Evolutionary conservation across 2,329 filamentous ascomycete genomes (phyloP).

Genomic region (Sporothrix pseudoabietina): DNA sequence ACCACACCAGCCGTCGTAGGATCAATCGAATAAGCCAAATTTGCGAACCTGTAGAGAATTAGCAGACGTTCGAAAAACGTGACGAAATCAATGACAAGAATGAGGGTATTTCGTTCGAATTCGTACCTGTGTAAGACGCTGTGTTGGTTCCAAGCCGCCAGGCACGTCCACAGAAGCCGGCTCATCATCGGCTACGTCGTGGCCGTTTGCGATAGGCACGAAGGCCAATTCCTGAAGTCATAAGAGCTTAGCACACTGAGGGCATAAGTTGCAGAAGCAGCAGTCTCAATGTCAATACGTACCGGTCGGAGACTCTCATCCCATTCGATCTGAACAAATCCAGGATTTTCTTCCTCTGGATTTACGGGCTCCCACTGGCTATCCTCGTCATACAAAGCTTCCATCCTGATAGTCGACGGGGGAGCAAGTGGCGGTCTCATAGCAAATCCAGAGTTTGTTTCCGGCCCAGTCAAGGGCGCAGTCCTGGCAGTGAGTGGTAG

Average conservation of each 20-base stretch:
- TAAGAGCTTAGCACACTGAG: neutral
- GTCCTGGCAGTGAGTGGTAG: neutral
- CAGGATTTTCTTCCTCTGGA: slow-evolving; percentile 61
- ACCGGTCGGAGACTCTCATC: slow-evolving; percentile 68
- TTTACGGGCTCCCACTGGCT: slow-evolving; percentile 71
- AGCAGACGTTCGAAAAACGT: slow-evolving; percentile 38
- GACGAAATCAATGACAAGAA: no score
- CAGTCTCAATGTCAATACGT: slow-evolving; percentile 30
- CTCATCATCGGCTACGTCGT: slow-evolving; percentile 37
- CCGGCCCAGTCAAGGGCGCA: slow-evolving; percentile 40
- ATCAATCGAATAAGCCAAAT: slow-evolving; percentile 41
- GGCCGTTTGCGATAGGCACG: slow-evolving; percentile 48
- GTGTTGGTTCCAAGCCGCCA: slow-evolving; percentile 66
- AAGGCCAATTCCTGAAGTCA: slow-evolving; percentile 34
- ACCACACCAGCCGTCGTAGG: no score
- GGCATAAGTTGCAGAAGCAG: no score
- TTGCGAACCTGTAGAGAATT: slow-evolving; percentile 38
- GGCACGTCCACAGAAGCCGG: slow-evolving; percentile 33
- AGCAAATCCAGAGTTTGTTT: slow-evolving; percentile 41
- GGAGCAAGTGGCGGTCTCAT: slow-evolving; percentile 43
- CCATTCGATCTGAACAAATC: slow-evolving; percentile 72
- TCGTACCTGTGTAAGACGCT: slow-evolving; percentile 68
- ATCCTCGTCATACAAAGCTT: slow-evolving; percentile 71
- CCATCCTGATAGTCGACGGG: slow-evolving; percentile 61
- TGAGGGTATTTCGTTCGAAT: slow-evolving; percentile 39